phyloP scores from a whole-genome alignment of 1,284 basidiomycete species.

The Tylopilus sp. region DNA sequence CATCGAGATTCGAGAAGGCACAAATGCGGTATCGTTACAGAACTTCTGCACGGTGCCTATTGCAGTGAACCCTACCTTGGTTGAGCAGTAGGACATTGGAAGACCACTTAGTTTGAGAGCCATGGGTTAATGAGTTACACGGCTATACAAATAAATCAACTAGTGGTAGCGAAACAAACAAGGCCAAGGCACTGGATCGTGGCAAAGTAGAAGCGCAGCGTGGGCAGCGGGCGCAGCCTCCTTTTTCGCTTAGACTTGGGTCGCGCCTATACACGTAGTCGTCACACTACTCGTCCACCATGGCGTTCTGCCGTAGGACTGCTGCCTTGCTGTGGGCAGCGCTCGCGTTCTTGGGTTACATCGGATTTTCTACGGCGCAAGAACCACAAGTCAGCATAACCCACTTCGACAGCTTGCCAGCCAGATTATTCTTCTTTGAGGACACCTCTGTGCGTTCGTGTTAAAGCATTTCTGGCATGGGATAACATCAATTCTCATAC shows the following conservation, averaged over 20 bases:
- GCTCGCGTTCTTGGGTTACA: slow-evolving; percentile 27
- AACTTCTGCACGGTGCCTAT: no score
- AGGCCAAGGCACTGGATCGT: no score
- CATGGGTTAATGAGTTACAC: no score
- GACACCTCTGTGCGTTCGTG: slow-evolving; percentile 69
- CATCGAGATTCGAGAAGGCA: no score
- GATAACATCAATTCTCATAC: slow-evolving; percentile 8
- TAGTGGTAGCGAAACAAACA: no score
- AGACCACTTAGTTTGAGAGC: no score
- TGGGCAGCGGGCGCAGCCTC: slow-evolving; percentile 13
- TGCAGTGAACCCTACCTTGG: no score
- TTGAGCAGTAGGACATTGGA: no score
- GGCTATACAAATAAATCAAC: no score
- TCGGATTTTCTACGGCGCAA: slow-evolving; percentile 37
- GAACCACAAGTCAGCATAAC: slow-evolving; percentile 44
- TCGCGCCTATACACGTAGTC: slow-evolving; percentile 11
- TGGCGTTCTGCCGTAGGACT: slow-evolving; percentile 40
- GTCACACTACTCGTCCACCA: slow-evolving; percentile 22
- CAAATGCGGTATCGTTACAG: no score
- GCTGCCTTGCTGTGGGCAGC: slow-evolving; percentile 36
- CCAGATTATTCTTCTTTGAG: slow-evolving; percentile 89
- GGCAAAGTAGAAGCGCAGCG: slow-evolving; percentile 12
- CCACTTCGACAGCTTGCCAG: slow-evolving; percentile 73
- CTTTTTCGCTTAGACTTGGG: neutral
- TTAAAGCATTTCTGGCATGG: neutral